Evolutionary conservation across 1,284 basidiomycete species (phyloP), one percentile per base, ranked within the genome.

Genomic region (Agroathelia rolfsii): DNA sequence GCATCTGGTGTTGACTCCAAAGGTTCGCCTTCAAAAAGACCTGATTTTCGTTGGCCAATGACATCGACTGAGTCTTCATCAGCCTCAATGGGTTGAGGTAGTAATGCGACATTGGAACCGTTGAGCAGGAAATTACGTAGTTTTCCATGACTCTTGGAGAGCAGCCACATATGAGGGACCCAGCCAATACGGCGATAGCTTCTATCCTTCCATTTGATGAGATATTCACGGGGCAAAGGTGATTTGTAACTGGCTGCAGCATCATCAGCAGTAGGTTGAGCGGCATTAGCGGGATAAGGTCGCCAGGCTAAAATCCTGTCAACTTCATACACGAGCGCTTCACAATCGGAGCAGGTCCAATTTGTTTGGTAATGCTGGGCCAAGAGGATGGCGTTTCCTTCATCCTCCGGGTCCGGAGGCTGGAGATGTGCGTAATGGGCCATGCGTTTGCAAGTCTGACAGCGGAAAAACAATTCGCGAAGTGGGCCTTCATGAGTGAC

Each of bases 241-340:
- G 62, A 56, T 50, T 76, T 86, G 52, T 66, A 65, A 44, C 74
- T 59, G 1, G 71, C 64, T 13, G 59, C 46, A n/a, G n/a, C n/a
- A 41, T 72, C 62, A 35, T 60, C 58, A 12, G 48, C 41, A 20
- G 58, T 41, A 3, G 69, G 58, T 49, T 84, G 76, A 6, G 65
- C 50, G 17, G 73, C 76, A 40, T 68, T 64, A 2, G 67, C 53
- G 17, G 83, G 83, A 46, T 72, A 77, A 6, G 86, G 80, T 22
- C 88, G 69, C 92, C 92, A 96, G 1, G 89, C 92, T 25, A 95
- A 64, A 41, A 96, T 85, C 52, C 81, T 80, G 52, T 95, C 88
- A n/a, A 90, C 59, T 2, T 58, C 51, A 49, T 78, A 78, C 8
- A 62, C 60, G 53, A 71, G 92, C 6, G 77, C 82, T n/a, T 62